Conservation (phyloP, 495 filamentous ascomycete genomes). For the Lindgomyces ingoldianus region DNA sequence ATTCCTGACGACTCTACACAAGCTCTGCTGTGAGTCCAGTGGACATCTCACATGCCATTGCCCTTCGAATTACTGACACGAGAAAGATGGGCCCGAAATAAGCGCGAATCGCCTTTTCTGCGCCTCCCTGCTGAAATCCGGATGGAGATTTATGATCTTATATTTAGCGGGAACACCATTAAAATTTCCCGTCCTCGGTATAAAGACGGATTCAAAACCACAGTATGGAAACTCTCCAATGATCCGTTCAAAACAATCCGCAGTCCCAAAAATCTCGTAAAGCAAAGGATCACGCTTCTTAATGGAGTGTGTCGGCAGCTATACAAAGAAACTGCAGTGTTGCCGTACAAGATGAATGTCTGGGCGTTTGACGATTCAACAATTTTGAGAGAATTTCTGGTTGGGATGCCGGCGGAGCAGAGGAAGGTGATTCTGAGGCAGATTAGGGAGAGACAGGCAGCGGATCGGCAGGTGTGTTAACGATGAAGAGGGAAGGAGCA, state of each 20-base stretch:
- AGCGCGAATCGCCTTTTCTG: not conserved
- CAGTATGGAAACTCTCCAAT: no score
- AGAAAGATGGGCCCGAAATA: not conserved
- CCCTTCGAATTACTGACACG: no score
- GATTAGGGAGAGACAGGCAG: no score
- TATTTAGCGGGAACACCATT: not conserved
- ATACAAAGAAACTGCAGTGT: not conserved
- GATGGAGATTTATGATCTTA: not conserved
- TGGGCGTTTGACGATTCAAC: not conserved
- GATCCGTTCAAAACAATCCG: not conserved
- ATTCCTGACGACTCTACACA: no score
- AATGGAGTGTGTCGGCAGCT: not conserved
- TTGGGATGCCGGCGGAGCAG: no score
- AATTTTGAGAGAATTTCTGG: not conserved
- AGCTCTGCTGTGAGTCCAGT: no score
- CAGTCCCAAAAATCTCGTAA: not conserved
- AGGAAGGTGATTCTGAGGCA: no score
- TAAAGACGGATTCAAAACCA: not conserved
- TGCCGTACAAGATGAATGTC: not conserved
- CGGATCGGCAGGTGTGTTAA: no score
- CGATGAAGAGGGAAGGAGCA: no score
- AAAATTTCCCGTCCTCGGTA: not conserved
- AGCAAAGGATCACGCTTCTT: not conserved
- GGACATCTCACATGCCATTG: no score
- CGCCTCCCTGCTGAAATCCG: slow-evolving; percentile 1